Evolutionary conservation across 176 grass and related monocot species (phyloP).

Genomic region (Bonia amplexicaulis): DNA sequence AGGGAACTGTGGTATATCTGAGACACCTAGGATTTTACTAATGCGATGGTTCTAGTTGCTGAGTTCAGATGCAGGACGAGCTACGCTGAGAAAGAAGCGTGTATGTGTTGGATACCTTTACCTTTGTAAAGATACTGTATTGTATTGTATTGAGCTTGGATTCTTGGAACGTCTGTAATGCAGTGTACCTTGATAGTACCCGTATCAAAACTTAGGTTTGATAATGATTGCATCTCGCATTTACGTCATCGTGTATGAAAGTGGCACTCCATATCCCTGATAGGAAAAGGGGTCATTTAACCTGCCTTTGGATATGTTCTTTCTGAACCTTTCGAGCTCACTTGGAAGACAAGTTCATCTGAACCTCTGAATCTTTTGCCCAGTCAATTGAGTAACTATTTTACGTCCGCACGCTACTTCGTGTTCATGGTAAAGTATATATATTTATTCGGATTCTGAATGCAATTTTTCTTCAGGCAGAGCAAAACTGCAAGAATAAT

Average conservation of each 20-base stretch:
- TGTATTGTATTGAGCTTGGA: not conserved
- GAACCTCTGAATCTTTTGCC: constrained; percentile 1
- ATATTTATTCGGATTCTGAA: not conserved
- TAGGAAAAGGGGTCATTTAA: not conserved
- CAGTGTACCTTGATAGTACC: not conserved
- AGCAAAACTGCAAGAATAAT: not conserved
- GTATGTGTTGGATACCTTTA: not conserved
- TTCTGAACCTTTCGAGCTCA: not conserved
- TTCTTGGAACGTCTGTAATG: not conserved
- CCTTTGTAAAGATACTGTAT: not conserved
- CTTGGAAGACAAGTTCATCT: not conserved
- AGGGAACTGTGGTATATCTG: not conserved
- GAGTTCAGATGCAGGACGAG: not conserved
- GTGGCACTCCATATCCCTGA: not conserved
- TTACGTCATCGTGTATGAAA: not conserved
- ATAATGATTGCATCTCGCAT: not conserved
- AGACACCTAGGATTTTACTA: not conserved
- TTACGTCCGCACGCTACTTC: not conserved
- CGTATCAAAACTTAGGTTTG: not conserved
- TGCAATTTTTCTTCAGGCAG: not conserved
- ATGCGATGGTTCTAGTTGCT: not conserved
- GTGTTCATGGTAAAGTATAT: not conserved
- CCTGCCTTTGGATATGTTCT: not conserved
- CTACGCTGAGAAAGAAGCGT: not conserved
- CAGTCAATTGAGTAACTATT: not conserved